Conservation (phyloP, 2,329 filamentous ascomycete genomes). For the Aspergillus brunneoviolaceus region DNA sequence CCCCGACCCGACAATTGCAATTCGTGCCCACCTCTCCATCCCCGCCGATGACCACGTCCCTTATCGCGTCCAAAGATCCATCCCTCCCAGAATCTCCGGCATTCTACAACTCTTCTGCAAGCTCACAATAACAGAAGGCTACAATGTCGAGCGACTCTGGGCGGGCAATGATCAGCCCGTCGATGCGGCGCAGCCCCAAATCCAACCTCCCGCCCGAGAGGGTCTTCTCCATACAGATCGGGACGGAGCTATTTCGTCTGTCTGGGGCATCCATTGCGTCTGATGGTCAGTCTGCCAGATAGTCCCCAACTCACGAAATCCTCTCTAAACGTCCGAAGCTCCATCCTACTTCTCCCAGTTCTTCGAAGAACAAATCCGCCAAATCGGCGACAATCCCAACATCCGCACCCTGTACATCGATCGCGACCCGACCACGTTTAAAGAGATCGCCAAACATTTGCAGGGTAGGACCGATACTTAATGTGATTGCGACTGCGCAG, state of each 20-base stretch:
- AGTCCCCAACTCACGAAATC: slow-evolving; percentile 1
- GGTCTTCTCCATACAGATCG: slow-evolving; percentile 70
- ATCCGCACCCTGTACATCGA: slow-evolving; percentile 91
- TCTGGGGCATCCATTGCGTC: slow-evolving; percentile 70
- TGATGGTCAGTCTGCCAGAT: slow-evolving; percentile 58
- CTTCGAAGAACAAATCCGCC: slow-evolving; percentile 77
- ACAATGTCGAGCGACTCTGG: not conserved
- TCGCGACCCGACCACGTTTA: slow-evolving; percentile 84
- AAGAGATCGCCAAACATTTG: slow-evolving; percentile 83
- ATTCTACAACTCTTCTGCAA: not conserved
- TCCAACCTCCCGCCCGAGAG: slow-evolving; percentile 54
- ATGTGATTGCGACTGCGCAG: too few relatives aligned
- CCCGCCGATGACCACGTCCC: not conserved
- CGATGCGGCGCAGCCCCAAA: slow-evolving; percentile 2
- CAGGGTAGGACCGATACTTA: slow-evolving; percentile 55
- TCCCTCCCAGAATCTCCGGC: not conserved
- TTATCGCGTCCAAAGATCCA: not conserved
- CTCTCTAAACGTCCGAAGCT: slow-evolving; percentile 62
- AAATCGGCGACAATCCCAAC: slow-evolving; percentile 57
- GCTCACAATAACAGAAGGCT: not conserved
- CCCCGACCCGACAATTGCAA: not conserved
- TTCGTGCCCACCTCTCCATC: not conserved
- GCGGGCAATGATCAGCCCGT: not conserved
- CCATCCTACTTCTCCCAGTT: slow-evolving; percentile 96
- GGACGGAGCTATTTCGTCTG: slow-evolving; percentile 65